Conservation (phyloP, 176 grass and related monocot genomes). For the Triticum dicoccoides region DNA sequence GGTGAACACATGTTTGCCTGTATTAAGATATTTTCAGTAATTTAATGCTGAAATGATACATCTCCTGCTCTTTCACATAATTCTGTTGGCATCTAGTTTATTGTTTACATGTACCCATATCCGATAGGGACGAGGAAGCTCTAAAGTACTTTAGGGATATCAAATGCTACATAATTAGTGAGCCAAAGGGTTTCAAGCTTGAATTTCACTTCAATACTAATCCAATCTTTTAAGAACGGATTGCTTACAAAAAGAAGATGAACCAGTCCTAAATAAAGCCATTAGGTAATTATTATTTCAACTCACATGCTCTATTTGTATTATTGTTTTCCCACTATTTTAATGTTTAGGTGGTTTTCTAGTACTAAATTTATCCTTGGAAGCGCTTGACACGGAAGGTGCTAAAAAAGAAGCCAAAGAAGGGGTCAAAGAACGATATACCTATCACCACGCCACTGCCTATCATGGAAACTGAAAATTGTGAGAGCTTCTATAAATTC, state of each 20-base stretch:
- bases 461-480: constrained; percentile 81
- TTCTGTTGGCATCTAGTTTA: not conserved
- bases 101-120: constrained; percentile 37
- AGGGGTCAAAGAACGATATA: constrained; percentile 85
- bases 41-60: not conserved
- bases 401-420: constrained; percentile 83
- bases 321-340: not conserved
- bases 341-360: not conserved
- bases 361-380: constrained; percentile 65
- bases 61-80: not conserved
- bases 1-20: not conserved
- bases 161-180: constrained; percentile 58
- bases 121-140: constrained; percentile 71
- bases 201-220: constrained; percentile 59
- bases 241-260: constrained; percentile 93
- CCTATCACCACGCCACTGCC: constrained; percentile 56
- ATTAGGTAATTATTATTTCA: constrained; percentile 43
- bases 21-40: not conserved
- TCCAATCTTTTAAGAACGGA: constrained; percentile 58
- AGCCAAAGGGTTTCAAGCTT: constrained; percentile 83
- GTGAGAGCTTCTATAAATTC: constrained; percentile 97
- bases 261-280: constrained; percentile 78
- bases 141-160: constrained; percentile 80
- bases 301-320: not conserved
- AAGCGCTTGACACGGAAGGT: constrained; percentile 83